Percentiles rank a stretch among this genome's conserved stretches.
Evolutionary conservation across 2,329 filamentous ascomycete genomes (phyloP).

Genomic region (Ophiostoma montium): DNA sequence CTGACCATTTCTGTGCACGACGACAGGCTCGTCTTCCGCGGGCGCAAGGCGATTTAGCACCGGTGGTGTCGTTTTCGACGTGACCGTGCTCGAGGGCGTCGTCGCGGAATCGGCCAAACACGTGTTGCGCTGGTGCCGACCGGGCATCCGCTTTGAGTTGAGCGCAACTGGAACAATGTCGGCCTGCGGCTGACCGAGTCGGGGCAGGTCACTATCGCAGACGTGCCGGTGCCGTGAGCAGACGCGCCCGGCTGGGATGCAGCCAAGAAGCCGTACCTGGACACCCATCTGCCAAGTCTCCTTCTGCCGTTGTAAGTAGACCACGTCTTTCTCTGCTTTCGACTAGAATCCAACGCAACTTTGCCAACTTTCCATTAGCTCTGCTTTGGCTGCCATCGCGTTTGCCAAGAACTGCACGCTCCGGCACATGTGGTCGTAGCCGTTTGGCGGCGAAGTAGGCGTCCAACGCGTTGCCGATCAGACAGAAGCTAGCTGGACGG

Average conservation of each 20-base stretch:
- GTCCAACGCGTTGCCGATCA: background rate
- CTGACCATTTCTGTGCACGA: slow-evolving; percentile 40
- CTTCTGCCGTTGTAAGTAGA: slow-evolving; percentile 37
- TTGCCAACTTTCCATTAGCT: slow-evolving; percentile 53
- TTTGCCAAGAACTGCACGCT: slow-evolving; percentile 42
- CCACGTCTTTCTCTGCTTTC: too few species aligned
- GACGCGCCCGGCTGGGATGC: slow-evolving; percentile 49
- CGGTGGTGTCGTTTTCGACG: slow-evolving; percentile 49
- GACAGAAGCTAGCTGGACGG: background rate
- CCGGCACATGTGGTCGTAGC: slow-evolving; percentile 46
- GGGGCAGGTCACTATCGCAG: slow-evolving; percentile 44
- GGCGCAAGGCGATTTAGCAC: slow-evolving; percentile 55
- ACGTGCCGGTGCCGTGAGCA: slow-evolving; percentile 41
- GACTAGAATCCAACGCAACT: slow-evolving; percentile 47
- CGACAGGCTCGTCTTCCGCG: slow-evolving; percentile 43
- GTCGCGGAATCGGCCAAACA: too few species aligned
- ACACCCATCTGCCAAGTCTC: slow-evolving; percentile 40
- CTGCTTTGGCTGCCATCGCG: slow-evolving; percentile 42
- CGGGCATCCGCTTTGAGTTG: slow-evolving; percentile 43
- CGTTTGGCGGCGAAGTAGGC: slow-evolving; percentile 47
- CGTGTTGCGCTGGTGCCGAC: slow-evolving; percentile 47
- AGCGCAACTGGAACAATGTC: slow-evolving; percentile 51
- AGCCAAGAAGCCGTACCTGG: slow-evolving; percentile 36
- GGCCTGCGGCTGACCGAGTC: slow-evolving; percentile 51
- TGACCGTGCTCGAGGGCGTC: slow-evolving; percentile 51